Percentiles rank a stretch among this genome's conserved stretches.
phyloP scores from a whole-genome alignment of 1,139 yeast species.

The Wickerhamomyces sp. region DNA sequence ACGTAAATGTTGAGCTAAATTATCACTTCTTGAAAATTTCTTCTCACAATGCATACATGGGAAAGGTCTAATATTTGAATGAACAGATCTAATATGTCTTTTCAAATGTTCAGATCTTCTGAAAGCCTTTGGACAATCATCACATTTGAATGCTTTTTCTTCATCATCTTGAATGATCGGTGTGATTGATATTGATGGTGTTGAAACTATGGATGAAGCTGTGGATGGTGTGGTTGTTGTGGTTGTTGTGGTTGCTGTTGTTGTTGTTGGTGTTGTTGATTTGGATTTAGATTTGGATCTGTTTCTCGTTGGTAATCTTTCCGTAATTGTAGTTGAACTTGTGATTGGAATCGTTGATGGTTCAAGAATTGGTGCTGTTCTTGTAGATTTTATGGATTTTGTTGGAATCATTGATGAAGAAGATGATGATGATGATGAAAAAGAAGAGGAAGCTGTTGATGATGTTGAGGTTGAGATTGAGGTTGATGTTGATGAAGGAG shows the following conservation, averaged over 20 bases:
- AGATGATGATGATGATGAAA: not conserved
- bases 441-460: slow-evolving; percentile 2
- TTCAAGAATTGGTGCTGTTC: not conserved
- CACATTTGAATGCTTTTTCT: slow-evolving; percentile 34
- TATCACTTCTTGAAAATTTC: slow-evolving; percentile 73
- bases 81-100: slow-evolving; percentile 70
- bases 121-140: slow-evolving; percentile 39
- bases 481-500: not conserved
- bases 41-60: slow-evolving; percentile 67
- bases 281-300: not conserved
- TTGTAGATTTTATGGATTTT: not conserved
- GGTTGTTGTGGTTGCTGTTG: not conserved
- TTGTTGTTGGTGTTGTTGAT: slow-evolving; percentile 2
- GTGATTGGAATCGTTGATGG: not conserved
- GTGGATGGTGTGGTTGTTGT: slow-evolving; percentile 3
- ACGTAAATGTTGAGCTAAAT: slow-evolving; percentile 71
- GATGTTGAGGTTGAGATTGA: slow-evolving; percentile 3
- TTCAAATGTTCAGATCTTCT: slow-evolving; percentile 77
- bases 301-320: not conserved
- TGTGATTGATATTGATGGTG: slow-evolving; percentile 1
- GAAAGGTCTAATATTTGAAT: slow-evolving; percentile 62
- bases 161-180: slow-evolving; percentile 16
- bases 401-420: slow-evolving; percentile 1
- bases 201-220: slow-evolving; percentile 1
- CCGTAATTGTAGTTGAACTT: not conserved